Base-by-base conservation (phyloP, 1,284 basidiomycete genomes). In the Trichosporon sp. region DNA sequence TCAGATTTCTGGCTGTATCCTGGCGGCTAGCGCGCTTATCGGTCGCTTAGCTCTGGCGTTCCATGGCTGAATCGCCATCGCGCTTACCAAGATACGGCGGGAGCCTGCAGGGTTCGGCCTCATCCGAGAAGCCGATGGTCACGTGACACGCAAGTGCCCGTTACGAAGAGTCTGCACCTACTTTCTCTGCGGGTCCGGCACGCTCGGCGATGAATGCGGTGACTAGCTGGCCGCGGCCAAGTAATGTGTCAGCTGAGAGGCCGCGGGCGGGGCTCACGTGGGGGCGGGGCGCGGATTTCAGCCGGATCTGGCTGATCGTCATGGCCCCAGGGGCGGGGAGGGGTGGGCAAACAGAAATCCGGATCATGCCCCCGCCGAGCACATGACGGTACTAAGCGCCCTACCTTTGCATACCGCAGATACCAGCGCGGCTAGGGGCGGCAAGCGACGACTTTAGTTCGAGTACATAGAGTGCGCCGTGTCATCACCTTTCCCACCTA, bases 361-460 rank as follows among this genome's bases (percentile, higher is more conserved):
- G 56, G 56, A 60, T 60, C 56, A 60, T 60, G 56, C 56, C 56
- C 56, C 56, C 29, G 56, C 56, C 18, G 29, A 29, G 56, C 56
- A 60, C 56, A 60, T 60, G 56, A 60, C 29, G 15, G 18, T 31
- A 21, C 56, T 60, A 60, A 60, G 56, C 56, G 56, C 56, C 56
- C 38, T 42, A 6, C n/a, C 9, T 21, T 9, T 25, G 47, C 47
- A 31, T 60, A 60, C 56, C 56, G 56, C 56, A 60, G 56, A 60
- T 58, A 31, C 56, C 29, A 31, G 27, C 27, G 56, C 56, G 56
- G 56, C 56, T 60, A 60, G 27, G 27, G 56, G 56, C 56, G 56
- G 56, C 31, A 60, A 60, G 56, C 11, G 29, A 6, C 15, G 27
- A 31, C 27, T 60, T 60, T 18, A n/a, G 56, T 60, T 60, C 56